Conservation (phyloP, 2,329 filamentous ascomycete genomes). For the Falciphora oryzae region DNA sequence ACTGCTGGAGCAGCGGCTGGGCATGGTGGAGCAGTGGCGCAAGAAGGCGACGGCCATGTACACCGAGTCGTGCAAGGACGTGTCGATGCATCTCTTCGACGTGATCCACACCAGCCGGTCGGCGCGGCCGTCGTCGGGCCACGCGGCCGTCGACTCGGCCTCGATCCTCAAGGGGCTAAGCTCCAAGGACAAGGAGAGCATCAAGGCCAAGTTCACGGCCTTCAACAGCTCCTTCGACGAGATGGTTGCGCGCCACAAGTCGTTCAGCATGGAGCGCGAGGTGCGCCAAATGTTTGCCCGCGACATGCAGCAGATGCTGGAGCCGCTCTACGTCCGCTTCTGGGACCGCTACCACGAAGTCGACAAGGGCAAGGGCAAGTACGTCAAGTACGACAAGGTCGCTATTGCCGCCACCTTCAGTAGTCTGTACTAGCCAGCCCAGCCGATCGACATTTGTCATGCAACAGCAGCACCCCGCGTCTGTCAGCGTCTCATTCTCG, state of each 20-base stretch:
- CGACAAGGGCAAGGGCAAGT: constrained; percentile 96
- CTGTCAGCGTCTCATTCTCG: too few relatives aligned
- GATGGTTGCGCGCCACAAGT: constrained; percentile 74
- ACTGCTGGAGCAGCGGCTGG: constrained; percentile 62
- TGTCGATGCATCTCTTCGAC: constrained; percentile 78
- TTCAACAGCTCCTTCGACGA: constrained; percentile 93
- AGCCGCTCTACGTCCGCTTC: constrained; percentile 90
- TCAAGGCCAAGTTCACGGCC: constrained; percentile 90
- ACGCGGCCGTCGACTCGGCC: constrained; percentile 66
- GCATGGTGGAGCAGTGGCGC: constrained; percentile 66
- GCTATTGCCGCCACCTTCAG: constrained; percentile 64
- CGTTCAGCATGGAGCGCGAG: constrained; percentile 83
- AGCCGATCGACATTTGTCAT: too few relatives aligned
- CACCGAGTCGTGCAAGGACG: constrained; percentile 81
- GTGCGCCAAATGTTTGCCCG: constrained; percentile 73
- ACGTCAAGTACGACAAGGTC: constrained; percentile 93
- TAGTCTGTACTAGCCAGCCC: constrained; percentile 36
- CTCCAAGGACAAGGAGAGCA: constrained; percentile 89
- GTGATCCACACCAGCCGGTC: constrained; percentile 82
- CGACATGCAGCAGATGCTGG: constrained; percentile 86
- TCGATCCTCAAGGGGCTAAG: constrained; percentile 77
- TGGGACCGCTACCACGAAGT: constrained; percentile 97
- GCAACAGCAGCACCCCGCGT: too few relatives aligned
- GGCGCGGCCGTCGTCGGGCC: constrained; percentile 65
- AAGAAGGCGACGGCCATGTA: constrained; percentile 82